phyloP scores from a whole-genome alignment of 2,329 filamentous ascomycete species.

The Fusarium verrucosum region DNA sequence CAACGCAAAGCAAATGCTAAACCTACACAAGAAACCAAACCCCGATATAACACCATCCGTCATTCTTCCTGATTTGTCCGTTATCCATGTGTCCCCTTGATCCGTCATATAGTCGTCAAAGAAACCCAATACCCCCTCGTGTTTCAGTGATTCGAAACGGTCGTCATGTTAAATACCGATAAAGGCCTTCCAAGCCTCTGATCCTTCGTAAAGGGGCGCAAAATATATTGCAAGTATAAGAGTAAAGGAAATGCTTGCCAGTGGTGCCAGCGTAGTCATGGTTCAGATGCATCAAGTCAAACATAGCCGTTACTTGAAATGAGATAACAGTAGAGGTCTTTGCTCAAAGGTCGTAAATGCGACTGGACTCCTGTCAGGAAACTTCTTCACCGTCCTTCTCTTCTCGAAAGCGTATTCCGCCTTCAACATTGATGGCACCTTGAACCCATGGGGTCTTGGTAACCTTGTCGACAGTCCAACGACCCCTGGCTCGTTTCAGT shows the following conservation, averaged over 20 bases:
- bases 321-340: background rate
- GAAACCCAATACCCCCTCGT: slow-evolving; percentile 14
- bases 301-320: background rate
- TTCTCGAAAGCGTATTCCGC: slow-evolving; percentile 67
- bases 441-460: slow-evolving; percentile 79
- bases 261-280: background rate
- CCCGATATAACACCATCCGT: slow-evolving; percentile 27
- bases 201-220: slow-evolving; percentile 11
- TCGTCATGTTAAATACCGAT: slow-evolving; percentile 3
- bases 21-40: slow-evolving; percentile 30
- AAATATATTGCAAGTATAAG: slow-evolving; percentile 19
- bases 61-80: slow-evolving; percentile 25
- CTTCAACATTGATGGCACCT: slow-evolving; percentile 74
- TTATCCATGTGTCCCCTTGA: slow-evolving; percentile 23
- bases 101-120: slow-evolving; percentile 33
- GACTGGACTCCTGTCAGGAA: slow-evolving; percentile 35
- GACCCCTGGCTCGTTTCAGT: slow-evolving; percentile 80
- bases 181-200: slow-evolving; percentile 1
- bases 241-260: slow-evolving; percentile 1
- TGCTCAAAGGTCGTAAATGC: background rate
- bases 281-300: slow-evolving; percentile 2
- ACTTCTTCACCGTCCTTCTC: slow-evolving; percentile 67
- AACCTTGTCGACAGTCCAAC: slow-evolving; percentile 80
- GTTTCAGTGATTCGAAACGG: slow-evolving; percentile 12
- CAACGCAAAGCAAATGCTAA: slow-evolving; percentile 24